Evolutionary conservation across 2,329 filamentous ascomycete genomes (phyloP), one percentile per base, ranked within the genome.

Genomic region (Colletotrichum sp.): DNA sequence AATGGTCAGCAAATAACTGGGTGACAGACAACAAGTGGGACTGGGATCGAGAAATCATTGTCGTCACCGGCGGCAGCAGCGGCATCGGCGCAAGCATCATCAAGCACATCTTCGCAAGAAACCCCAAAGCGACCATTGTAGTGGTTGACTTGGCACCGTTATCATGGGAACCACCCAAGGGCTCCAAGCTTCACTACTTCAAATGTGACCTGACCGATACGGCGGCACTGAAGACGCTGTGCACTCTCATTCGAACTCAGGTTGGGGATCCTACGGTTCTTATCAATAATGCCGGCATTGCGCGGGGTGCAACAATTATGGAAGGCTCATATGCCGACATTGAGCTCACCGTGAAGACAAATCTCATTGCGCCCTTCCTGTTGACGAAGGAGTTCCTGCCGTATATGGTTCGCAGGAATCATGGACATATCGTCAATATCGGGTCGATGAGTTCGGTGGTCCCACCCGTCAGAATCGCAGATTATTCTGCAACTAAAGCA

Each of bases 401-500:
- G 0, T 80, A 85, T 24, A 93, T 94, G 88, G 84, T 91, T 30
- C 80, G 82, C 13, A 80, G 79, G 2, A 90, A 93, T 81, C 92
- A 94, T 81, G 92, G 93, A 8, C 92, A 93, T 84, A 84, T 94
- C 57, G 89, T 94, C 65, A 93, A 90, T 4, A 87, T 93, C 28
- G 90, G 92, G 8, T 91, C 88, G 3, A 85, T 91, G 74, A 91
- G 91, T 8, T 90, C 89, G 9, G 89, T 90, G 76, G 79, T 90
- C 1, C 85, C 89, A 6, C 87, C 89, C 0, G 88, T 91, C 1
- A 86, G 85, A 52, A 89, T 93, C 82, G 89, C 90, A 5, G 91
- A 93, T 80, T 94, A 94, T 81, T 85, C 87, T 0, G 87, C 90
- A 3, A 89, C 87, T 66, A 94, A 94, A 84, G 82, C 83, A 2